Base-by-base conservation (phyloP, 1,284 basidiomycete species). In the Sporisorium reilianum region DNA sequence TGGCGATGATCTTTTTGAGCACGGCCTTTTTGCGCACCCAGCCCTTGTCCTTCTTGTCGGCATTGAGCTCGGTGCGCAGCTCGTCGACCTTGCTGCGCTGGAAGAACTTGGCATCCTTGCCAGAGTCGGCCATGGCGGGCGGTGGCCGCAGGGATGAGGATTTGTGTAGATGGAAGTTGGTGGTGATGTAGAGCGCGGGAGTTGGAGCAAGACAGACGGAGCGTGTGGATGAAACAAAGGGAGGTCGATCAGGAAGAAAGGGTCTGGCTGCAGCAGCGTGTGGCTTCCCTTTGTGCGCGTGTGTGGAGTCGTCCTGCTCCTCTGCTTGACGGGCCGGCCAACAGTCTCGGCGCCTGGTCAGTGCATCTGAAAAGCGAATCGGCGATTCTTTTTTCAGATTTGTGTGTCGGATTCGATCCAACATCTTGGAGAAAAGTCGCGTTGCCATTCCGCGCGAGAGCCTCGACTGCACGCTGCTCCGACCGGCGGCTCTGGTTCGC, bases 1-100 rank as follows among this genome's bases (percentile, higher is more conserved):
- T 85, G 42, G 84, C 84, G 34, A 85, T 83, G 68, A 85, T 82
- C 62, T 81, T 81, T 55, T 85, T 85, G 28, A 85, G 72, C 14
- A 77, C 77, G 8, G 79, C 75, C 57, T 80, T 82, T 42, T 80
- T 84, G 22, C 80, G 69, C 16, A 77, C 66, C 68, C 80, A 80
- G 5, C 81, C 79, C 51, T 84, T 85, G 55, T 82, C 82, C 63
- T 84, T 84, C 61, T 81, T 83, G 45, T 85, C 83, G 50, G 69
- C 77, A 38, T 69, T 61, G 41, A 85, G 80, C 55, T 85, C 84
- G 40, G 74, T 57, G 18, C 80, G 73, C 2, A 85, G 70, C 75
- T 85, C 84, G 25, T 81, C 78, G 25, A 80, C 82, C 55, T 80
- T 84, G 60, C 80, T 70, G 32, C 82, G 69, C 68, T 81, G 79